Base-by-base conservation (phyloP, 176 grass and related monocot genomes). In the Paspalum notatum region DNA sequence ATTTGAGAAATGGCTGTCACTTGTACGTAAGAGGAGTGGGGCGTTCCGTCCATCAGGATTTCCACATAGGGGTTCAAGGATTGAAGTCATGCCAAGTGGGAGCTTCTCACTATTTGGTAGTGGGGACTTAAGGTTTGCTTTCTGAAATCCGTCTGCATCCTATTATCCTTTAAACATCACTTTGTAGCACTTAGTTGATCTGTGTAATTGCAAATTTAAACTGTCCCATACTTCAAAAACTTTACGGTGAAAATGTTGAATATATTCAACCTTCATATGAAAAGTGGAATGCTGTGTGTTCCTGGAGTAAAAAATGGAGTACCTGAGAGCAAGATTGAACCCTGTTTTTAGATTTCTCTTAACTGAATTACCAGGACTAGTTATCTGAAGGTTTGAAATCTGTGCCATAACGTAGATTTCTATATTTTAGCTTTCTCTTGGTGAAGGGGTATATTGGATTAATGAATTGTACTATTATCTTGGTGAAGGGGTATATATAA, bases 11-110 rank as follows among this genome's bases (percentile, higher is more conserved):
- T 98, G 96, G 96, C 47, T 98, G 18, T 83, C 85, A 2, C 26
- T 98, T 68, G 96, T 98, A 59, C 96, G 92, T 89, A 93, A 84
- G 55, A 77, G 90, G 39, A 95, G 86, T 62, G 90, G 85, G n/a
- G 80, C 85, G 63, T 81, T 89, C 48, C 88, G 73, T 27, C 88
- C 92, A 71, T 98, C 96, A 12, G 92, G 92, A 22, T 98, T 98
- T 66, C 96, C 92, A 1, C 72, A 76, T 21, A 81, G 81, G 48
- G 85, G 76, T 74, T 81, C 81, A 2, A 92, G 68, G 84, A 91
- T 80, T 60, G 89, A 94, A 89, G 85, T 81, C 57, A 91, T 95
- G 92, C 90, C 90, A 62, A 89, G 86, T 84, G 83, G 81, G 38
- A 87, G 84, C 56, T 85, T 89, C 72, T 92, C 87, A 55, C 66